phyloP scores from a whole-genome alignment of 2,329 filamentous ascomycete species.

The Botrytis tulipae region DNA sequence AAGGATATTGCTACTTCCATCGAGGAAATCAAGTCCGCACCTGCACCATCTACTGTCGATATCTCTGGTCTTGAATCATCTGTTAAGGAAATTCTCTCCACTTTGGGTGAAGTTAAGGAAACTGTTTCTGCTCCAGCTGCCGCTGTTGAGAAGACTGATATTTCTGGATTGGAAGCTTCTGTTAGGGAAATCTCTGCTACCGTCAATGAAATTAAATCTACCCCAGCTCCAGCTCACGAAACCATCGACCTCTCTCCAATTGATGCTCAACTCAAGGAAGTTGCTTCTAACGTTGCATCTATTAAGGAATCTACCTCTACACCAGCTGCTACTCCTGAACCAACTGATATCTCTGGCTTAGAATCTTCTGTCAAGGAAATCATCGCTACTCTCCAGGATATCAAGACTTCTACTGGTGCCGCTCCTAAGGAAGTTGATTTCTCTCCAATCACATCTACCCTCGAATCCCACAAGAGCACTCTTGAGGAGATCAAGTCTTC shows the following conservation, averaged over 20 bases:
- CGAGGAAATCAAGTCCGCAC: constrained; percentile 20
- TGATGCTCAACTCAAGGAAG: constrained; percentile 25
- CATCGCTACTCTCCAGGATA: constrained; percentile 24
- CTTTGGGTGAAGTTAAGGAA: constrained; percentile 23
- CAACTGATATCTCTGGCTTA: constrained; percentile 25
- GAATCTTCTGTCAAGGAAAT: constrained; percentile 28
- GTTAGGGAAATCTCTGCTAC: constrained; percentile 18
- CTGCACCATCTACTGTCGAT: constrained; percentile 25
- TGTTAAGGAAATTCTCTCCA: constrained; percentile 26
- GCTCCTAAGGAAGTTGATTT: constrained; percentile 22
- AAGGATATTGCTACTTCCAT: constrained; percentile 25
- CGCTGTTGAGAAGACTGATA: constrained; percentile 23
- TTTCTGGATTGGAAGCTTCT: constrained; percentile 24
- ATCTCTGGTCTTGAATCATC: constrained; percentile 24
- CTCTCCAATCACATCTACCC: constrained; percentile 25
- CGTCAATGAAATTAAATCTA: constrained; percentile 27
- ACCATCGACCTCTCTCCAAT: constrained; percentile 26
- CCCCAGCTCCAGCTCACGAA: constrained; percentile 23
- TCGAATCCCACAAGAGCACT: constrained; percentile 25
- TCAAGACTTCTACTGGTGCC: constrained; percentile 13
- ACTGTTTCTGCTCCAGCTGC: constrained; percentile 24
- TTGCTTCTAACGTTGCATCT: constrained; percentile 19
- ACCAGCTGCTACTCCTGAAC: constrained; percentile 22
- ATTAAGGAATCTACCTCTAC: constrained; percentile 21
- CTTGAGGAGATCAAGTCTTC: constrained; percentile 22